Evolutionary conservation across 306 rosid genomes (phyloP).

Genomic region (Prunus mira): DNA sequence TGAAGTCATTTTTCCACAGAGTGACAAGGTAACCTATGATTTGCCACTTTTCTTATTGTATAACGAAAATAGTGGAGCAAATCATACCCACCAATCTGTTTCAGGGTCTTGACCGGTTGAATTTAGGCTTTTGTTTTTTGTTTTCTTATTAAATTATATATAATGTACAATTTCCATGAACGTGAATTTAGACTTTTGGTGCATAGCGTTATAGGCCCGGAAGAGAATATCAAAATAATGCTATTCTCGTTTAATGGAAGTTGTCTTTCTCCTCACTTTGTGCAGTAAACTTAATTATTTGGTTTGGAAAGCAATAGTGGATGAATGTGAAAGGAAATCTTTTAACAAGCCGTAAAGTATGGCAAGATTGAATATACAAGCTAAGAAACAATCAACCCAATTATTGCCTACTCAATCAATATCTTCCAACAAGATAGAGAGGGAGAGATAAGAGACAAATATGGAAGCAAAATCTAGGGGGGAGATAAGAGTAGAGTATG

Average conservation of each 20-base stretch:
- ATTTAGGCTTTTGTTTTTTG: background rate
- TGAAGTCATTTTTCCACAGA: no score
- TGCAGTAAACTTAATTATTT: no score
- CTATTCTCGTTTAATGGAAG: no score
- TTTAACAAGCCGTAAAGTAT: no score
- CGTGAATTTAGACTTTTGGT: background rate
- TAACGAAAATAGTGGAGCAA: background rate
- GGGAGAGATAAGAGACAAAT: background rate
- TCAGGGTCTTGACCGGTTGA: background rate
- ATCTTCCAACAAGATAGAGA: background rate
- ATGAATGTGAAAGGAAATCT: no score
- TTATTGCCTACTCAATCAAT: background rate
- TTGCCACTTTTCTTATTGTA: background rate
- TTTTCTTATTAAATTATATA: background rate
- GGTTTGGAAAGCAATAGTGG: no score
- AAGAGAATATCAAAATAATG: no score
- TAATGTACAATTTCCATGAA: background rate
- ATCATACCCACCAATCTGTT: background rate
- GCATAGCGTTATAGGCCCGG: no score
- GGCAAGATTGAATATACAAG: background rate
- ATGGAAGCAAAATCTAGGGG: background rate
- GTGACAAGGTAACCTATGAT: background rate
- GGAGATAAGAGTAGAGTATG: slow-evolving; percentile 19
- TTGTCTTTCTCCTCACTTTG: no score
- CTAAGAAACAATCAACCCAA: background rate